Base-by-base conservation (phyloP, 1,284 basidiomycete genomes). In the Meripilus lineatus region DNA sequence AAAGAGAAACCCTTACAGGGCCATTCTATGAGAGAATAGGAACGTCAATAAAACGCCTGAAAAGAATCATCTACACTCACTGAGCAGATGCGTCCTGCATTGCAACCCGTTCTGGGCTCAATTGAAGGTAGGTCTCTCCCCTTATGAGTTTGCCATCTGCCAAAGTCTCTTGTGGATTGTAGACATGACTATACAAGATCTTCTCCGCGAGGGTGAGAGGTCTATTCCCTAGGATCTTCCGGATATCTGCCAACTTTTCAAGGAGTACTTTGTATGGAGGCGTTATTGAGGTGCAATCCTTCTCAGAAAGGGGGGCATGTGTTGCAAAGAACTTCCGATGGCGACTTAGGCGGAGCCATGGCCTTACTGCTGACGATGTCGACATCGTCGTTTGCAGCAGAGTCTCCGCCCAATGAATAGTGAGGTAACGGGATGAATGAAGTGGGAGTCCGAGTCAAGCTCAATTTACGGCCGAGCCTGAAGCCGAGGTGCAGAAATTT, bases 31-130 rank as follows among this genome's bases (percentile, higher is more conserved):
- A 15, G 41, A 23, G n/a, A 44, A 10, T 36, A 13, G 5, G 18
- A 10, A 46, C 10, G 34, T 30, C 8, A 22, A 8, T 38, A 5
- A 45, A 35, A 32, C 26, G 1, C 21, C 38, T 33, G 23, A 32
- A n/a, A 34, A 23, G 21, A 18, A 33, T 30, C 11, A 14, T 28
- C 10, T 4, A 28, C 15, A 67, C 82, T 65, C 66, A 89, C 87
- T 99, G 96, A 39, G 96, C 96, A 38, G 93, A 97, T 34, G 96
- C 96, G 68, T 98, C 93, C 65, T 99, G 96, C 92, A 99, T 97
- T 25, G 96, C 96, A 20, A 99, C 93, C 51, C 96, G 75, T 66
- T 98, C 89, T 5, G 95, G 93, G 48, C 72, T 75, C 33, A 99
- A 78, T 66, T 93, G 93, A 43, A 98, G 74, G 67, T 99, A 97